Evolutionary conservation across 139 green algal genomes (phyloP), one percentile per base, ranked within the genome.

Genomic region (Chlamydomonas sp.): DNA sequence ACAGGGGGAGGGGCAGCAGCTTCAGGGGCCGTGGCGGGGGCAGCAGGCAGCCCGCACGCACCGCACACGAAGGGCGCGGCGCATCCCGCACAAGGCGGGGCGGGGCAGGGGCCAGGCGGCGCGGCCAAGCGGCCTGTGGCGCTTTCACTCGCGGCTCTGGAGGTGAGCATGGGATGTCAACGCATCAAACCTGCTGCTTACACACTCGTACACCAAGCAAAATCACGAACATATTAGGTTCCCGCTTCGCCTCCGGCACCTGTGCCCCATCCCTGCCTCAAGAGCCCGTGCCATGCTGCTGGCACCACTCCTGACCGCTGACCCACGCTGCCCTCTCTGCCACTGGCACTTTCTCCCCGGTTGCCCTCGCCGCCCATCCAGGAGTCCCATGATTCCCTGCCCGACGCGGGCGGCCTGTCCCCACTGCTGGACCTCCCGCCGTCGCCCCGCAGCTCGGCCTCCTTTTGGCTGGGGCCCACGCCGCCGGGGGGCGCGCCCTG

Each of bases 401-500:
- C 62, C 59, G 90, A 83, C 75, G 72, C 69, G 17, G 57, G 57
- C 63, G 57, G 64, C 58, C 66, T 14, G 66, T 77, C 84, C 2
- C 16, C 84, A 75, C 74, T 88, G 66, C 75, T 88, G 75, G 84
- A 83, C 59, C 78, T 89, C 63, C 89, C 81, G 15, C 87, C 91
- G 1, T 90, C 91, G 17, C 89, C 89, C 0, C 81, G 89, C 60
- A 93, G 89, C 76, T 89, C 89, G 0, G 88, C 88, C 3, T 91
- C 82, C 9, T 94, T 92, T 75, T 94, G 91, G 91, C 86, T 91
- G 72, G 91, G 85, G 20, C 68, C 80, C 4, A 74, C 59, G 5
- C 15, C 4, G 8, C 58, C 62, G 62, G 83, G 5, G 31, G 7
- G 49, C 18, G 61, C 31, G 2, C 69, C 60, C 5, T 57, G 77